A percentile compares a stretch with the other conserved stretches of the same genome.
phyloP scores from a whole-genome alignment of 306 rosid genomes.

The Begonia masoniana region DNA sequence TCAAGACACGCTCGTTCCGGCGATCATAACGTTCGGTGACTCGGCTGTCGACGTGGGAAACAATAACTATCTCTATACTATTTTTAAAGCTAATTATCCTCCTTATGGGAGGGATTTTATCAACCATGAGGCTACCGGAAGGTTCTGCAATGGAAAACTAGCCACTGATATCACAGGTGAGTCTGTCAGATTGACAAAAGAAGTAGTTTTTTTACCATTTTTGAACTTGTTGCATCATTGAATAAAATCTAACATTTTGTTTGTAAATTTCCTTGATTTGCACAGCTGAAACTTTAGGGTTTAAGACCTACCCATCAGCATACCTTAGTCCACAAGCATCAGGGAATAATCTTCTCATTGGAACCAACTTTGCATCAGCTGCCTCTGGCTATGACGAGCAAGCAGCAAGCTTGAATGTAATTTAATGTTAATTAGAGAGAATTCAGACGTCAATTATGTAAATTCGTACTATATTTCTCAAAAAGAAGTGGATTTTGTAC shows the following conservation, averaged over 20 bases:
- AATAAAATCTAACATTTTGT: background rate
- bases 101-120: constrained; percentile 68
- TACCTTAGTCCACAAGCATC: constrained; percentile 94
- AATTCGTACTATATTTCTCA: background rate
- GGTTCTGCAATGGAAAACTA: constrained; percentile 66
- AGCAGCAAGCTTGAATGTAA: constrained; percentile 61
- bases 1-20: constrained; percentile 29
- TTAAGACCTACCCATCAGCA: constrained; percentile 55
- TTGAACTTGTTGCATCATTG: background rate
- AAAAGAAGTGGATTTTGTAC: constrained; percentile 4
- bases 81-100: constrained; percentile 41
- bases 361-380: constrained; percentile 97
- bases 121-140: constrained; percentile 38
- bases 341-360: constrained; percentile 80
- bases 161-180: constrained; percentile 46
- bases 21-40: constrained; percentile 60
- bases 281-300: constrained; percentile 75
- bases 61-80: constrained; percentile 27
- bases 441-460: background rate
- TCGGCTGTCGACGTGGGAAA: constrained; percentile 59
- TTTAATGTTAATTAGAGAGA: background rate
- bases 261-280: too few relatives aligned
- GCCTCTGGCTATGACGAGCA: constrained; percentile 89
- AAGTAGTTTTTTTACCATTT: background rate
- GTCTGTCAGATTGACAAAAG: background rate